These are phyloP conservation scores for Cydonia oblonga DNA, from an alignment of 331 rosid species.

Conservation along the genomic window DNA sequence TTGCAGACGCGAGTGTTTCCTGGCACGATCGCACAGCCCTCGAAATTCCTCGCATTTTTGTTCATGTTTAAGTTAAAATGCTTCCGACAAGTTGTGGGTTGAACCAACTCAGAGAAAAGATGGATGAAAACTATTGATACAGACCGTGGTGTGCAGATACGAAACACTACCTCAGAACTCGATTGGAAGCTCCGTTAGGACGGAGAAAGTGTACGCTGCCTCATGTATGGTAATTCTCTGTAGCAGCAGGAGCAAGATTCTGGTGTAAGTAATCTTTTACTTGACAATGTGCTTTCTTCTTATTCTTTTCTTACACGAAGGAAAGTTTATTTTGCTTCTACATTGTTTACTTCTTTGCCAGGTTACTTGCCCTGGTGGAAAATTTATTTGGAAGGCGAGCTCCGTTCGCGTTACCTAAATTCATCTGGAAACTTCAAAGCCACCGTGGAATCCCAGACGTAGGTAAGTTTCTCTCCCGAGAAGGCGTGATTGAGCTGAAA, in stretches of 20 bases:
- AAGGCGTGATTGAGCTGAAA: too few relatives aligned
- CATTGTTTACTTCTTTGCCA: background rate
- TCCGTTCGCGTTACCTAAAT: too few relatives aligned
- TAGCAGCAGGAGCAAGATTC: too few relatives aligned
- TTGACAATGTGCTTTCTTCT: background rate
- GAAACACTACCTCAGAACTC: background rate
- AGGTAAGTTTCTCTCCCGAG: too few relatives aligned
- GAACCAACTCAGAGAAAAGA: background rate
- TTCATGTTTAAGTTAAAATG: background rate
- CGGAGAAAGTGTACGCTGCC: background rate
- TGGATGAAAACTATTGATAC: background rate
- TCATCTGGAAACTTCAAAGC: too few relatives aligned
- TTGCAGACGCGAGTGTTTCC: constrained; percentile 30
- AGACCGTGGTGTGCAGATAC: constrained; percentile 3
- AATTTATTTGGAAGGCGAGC: background rate
- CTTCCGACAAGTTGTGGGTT: background rate
- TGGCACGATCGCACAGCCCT: constrained; percentile 26
- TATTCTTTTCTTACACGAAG: constrained; percentile 53
- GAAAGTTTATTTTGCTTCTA: constrained; percentile 2
- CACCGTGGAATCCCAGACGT: too few relatives aligned
- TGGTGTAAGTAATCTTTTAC: constrained; percentile 2
- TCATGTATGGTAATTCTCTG: background rate
- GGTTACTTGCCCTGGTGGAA: background rate
- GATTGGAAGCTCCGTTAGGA: constrained; percentile 1
- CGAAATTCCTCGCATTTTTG: constrained; percentile 44